Evolutionary conservation across 371 early-diverging fungal genomes (phyloP).

Genomic region (Mycotypha africana): DNA sequence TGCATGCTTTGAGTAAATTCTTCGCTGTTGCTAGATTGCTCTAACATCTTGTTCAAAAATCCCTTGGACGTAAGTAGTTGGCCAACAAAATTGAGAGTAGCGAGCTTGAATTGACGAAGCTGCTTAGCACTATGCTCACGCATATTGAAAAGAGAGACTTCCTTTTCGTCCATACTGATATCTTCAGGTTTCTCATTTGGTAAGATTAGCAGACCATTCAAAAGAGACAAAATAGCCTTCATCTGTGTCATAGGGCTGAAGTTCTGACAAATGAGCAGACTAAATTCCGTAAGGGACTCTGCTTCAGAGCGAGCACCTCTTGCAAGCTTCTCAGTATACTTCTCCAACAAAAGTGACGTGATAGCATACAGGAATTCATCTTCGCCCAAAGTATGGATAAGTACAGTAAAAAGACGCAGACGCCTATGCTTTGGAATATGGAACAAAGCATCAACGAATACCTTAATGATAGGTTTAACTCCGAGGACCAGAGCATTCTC

Average conservation of each 20-base stretch:
- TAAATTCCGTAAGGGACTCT: conserved; percentile 63
- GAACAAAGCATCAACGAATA: conserved; percentile 87
- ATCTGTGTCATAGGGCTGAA: conserved; percentile 69
- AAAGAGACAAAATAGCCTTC: conserved; percentile 54
- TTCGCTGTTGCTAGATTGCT: conserved; percentile 31
- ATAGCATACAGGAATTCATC: conserved; percentile 70
- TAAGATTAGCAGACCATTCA: conserved; percentile 52
- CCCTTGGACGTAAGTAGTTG: conserved; percentile 58
- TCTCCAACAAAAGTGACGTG: conserved; percentile 69
- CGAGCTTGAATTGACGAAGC: conserved; percentile 73
- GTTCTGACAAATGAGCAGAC: conserved; percentile 53
- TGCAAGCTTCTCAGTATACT: conserved; percentile 49
- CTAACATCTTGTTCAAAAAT: conserved; percentile 56
- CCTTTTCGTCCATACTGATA: conserved; percentile 16
- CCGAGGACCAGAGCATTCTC: conserved; percentile 34
- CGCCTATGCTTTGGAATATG: conserved; percentile 94
- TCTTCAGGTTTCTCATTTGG: conserved; percentile 62
- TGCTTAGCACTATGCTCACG: conserved; percentile 58
- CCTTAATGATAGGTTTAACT: conserved; percentile 73
- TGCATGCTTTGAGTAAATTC: conserved; percentile 37
- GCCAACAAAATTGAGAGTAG: conserved; percentile 64
- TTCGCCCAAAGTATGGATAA: conserved; percentile 80
- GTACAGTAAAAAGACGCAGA: conserved; percentile 77
- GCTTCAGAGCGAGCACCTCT: conserved; percentile 54
- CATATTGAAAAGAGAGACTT: conserved; percentile 38